Conservation (phyloP, 306 rosid genomes). For the Amphicarpaea edgeworthii region DNA sequence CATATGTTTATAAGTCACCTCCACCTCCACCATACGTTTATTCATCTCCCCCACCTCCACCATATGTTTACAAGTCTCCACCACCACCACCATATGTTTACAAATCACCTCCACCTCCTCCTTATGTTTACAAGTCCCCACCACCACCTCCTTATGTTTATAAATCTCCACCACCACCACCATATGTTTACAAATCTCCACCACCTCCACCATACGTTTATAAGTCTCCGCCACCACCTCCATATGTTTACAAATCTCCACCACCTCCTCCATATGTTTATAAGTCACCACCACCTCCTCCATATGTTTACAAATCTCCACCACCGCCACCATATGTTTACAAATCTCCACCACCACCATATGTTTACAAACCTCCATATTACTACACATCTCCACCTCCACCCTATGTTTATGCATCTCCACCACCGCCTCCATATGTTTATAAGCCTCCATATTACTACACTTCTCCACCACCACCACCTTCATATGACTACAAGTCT, state of each 20-base stretch:
- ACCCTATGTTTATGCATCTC: not conserved
- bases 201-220: conserved; percentile 9
- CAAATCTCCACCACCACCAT: conserved; percentile 1
- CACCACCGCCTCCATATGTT: not conserved
- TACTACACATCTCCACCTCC: not conserved
- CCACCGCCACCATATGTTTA: conserved; percentile 25
- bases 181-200: not conserved
- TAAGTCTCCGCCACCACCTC: not conserved
- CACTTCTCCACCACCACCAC: conserved; percentile 20
- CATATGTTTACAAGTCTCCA: not conserved
- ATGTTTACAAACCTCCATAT: not conserved
- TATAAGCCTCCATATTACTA: conserved; percentile 19
- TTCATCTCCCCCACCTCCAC: not conserved
- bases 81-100: not conserved
- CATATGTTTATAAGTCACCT: not conserved
- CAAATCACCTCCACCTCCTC: not conserved
- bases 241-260: not conserved
- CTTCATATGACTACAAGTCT: conserved; percentile 1
- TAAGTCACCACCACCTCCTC: conserved; percentile 14
- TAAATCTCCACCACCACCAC: not conserved
- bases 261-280: conserved; percentile 27
- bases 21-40: conserved; percentile 15
- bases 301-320: not conserved
- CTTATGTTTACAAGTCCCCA: not conserved
- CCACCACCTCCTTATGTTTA: not conserved